Conservation (phyloP, 192 early-diverging fungal genomes). For the Linnemannia hyalina region DNA sequence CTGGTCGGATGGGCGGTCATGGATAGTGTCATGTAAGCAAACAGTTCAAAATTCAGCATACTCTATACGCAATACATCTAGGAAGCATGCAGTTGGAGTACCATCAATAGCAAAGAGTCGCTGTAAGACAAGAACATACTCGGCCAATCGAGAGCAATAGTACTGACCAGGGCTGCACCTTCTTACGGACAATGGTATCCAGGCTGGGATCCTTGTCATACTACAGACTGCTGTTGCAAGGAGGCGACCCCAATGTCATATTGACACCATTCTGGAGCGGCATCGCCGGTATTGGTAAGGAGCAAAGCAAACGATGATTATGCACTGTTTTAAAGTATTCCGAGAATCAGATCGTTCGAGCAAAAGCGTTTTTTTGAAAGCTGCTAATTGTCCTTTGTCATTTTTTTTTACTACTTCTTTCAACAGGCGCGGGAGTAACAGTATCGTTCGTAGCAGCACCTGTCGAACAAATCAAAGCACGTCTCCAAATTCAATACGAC, state of each 20-base stretch:
- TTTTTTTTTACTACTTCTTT: not conserved
- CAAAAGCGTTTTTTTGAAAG: too few species aligned
- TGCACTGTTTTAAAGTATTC: too few species aligned
- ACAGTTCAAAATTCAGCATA: not conserved
- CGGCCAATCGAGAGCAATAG: not conserved
- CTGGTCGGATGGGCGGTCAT: slow-evolving; percentile 92
- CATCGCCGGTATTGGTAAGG: slow-evolving; percentile 68
- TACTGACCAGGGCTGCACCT: not conserved
- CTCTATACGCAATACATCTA: too few species aligned
- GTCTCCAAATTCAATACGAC: slow-evolving; percentile 83
- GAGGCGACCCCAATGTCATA: slow-evolving; percentile 68
- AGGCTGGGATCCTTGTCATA: slow-evolving; percentile 91
- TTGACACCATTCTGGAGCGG: slow-evolving; percentile 78
- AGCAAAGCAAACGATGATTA: not conserved
- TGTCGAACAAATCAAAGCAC: slow-evolving; percentile 79
- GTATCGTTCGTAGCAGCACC: slow-evolving; percentile 88
- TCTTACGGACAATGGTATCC: not conserved
- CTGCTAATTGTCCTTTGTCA: not conserved
- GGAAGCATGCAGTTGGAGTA: not conserved
- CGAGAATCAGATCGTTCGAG: too few species aligned
- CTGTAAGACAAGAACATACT: too few species aligned
- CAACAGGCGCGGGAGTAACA: slow-evolving; percentile 76
- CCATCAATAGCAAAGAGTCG: not conserved
- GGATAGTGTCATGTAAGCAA: slow-evolving; percentile 77
- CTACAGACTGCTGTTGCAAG: slow-evolving; percentile 78